Conservation (phyloP, 768 basidiomycete species). For the Pleurotus cornucopiae region DNA sequence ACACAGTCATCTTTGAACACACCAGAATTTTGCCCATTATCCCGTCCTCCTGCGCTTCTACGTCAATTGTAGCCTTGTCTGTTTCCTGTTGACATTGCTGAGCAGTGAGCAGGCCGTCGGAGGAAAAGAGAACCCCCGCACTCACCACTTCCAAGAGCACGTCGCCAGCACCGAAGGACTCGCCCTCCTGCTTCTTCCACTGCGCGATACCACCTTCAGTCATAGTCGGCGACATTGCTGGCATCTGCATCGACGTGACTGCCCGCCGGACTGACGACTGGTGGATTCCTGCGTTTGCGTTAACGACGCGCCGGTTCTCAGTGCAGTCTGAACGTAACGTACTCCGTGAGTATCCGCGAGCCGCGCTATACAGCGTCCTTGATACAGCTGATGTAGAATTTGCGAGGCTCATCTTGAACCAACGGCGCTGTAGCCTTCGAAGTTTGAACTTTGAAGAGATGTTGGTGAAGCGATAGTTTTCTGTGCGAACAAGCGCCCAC, state of each 20-base stretch:
- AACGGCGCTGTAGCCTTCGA: neutral
- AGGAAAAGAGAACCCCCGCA: constrained; percentile 29
- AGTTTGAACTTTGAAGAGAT: neutral
- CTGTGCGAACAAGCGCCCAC: neutral
- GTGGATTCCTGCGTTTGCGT: constrained; percentile 44
- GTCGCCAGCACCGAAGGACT: constrained; percentile 75
- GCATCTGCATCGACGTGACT: constrained; percentile 81
- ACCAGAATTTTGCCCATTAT: constrained; percentile 92
- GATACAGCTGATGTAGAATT: neutral
- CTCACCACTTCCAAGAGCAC: constrained; percentile 87
- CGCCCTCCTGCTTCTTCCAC: constrained; percentile 90
- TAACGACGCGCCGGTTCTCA: neutral
- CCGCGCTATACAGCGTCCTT: neutral
- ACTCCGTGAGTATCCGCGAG: neutral
- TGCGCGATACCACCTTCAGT: constrained; percentile 87
- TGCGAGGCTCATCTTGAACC: neutral
- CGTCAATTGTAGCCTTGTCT: constrained; percentile 95
- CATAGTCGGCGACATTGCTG: constrained; percentile 97
- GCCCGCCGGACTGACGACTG: constrained; percentile 47
- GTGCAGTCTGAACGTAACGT: neutral
- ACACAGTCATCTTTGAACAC: constrained; percentile 20
- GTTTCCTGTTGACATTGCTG: constrained; percentile 58
- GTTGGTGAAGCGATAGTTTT: neutral
- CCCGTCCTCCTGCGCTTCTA: constrained; percentile 97
- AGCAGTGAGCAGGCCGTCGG: too few species aligned